Base-by-base conservation (phyloP, 2,329 filamentous ascomycete genomes). In the Calonectria henricotiae region DNA sequence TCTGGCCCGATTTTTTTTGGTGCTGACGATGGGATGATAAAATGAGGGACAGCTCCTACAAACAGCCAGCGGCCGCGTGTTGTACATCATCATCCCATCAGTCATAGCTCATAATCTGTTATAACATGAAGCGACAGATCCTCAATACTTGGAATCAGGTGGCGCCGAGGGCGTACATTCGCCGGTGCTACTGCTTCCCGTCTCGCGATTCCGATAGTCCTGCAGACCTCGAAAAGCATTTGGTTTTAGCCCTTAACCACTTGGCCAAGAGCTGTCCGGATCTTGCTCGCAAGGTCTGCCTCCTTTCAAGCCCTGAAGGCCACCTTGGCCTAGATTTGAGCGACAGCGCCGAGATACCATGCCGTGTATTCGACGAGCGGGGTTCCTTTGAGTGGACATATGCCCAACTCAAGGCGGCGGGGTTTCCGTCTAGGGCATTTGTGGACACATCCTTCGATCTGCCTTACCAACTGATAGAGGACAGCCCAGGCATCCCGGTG, bases 381-480 rank as follows among this genome's bases (percentile, higher is more conserved):
- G 23, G 23, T 27, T 60, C 55, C 2, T 60, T 43, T 15, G 35
- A 27, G 20, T 60, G 55, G 62, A 65, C 62, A 8, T 65, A 55
- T 20, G 17, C 46, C 23, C 20, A 65, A 13, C 62, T 65, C 6
- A 44, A 54, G 39, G 17, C 11, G 11, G 44, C 35, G 41, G 46
- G 62, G 15, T 65, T 65, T 32, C 62, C 62, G 3, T 32, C 62
- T 13, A 32, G 25, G 27, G 62, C 62, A 2, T 55, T 65, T 55
- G 62, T 65, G n/a, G 32, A 55, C 37, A 32, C 17, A 12, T 65
- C 62, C 25, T 54, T 65, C 23, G 62, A 65, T 27, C 47, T 65
- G 2, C 62, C 62, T 1, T 32, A 65, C 25, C 32, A 54, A 17
- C 27, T 65, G 35, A n/a, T 43, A 12, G 23, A 54, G 25, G 47